Percentiles rank a stretch among this genome's conserved stretches.
phyloP scores from a whole-genome alignment of 768 basidiomycete species.

The Naematelia encephala region DNA sequence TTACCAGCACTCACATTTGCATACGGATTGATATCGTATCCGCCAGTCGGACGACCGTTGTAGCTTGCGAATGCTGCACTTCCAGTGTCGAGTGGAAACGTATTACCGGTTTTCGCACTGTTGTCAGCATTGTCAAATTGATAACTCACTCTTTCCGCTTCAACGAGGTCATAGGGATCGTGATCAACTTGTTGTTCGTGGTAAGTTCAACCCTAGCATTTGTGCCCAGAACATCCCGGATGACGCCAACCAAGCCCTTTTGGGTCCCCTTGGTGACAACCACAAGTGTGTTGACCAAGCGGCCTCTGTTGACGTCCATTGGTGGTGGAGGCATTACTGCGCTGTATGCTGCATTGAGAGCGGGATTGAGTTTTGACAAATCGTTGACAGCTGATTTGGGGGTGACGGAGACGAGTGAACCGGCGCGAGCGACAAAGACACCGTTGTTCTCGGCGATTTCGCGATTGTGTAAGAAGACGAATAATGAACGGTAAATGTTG shows the following conservation, averaged over 20 bases:
- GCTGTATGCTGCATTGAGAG: slow-evolving; percentile 53
- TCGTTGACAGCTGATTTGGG: slow-evolving; percentile 75
- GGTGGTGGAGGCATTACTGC: slow-evolving; percentile 39
- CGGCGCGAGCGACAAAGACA: slow-evolving; percentile 85
- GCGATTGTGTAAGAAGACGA: slow-evolving; percentile 89
- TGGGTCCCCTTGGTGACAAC: slow-evolving; percentile 78
- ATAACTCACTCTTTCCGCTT: slow-evolving; percentile 66
- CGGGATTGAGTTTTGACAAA: slow-evolving; percentile 88
- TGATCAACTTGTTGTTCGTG: slow-evolving; percentile 82
- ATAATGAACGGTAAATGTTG: slow-evolving; percentile 90
- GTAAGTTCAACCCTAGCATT: slow-evolving; percentile 84
- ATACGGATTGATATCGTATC: slow-evolving; percentile 42
- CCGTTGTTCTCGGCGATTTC: slow-evolving; percentile 87
- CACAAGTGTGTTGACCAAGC: slow-evolving; percentile 75
- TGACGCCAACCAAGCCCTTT: slow-evolving; percentile 85
- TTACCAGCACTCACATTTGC: slow-evolving; percentile 17
- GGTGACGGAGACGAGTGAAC: slow-evolving; percentile 75
- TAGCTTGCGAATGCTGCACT: slow-evolving; percentile 9
- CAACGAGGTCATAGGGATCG: slow-evolving; percentile 76
- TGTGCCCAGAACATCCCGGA: slow-evolving; percentile 90
- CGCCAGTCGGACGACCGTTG: slow-evolving; percentile 17
- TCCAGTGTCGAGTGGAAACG: slow-evolving; percentile 37
- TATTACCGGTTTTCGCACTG: slow-evolving; percentile 34
- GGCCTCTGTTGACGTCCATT: slow-evolving; percentile 49
- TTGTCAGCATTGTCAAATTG: slow-evolving; percentile 3